Evolutionary conservation across 208 protist species (phyloP).

Genomic region (Acanthamoeba triangularis): DNA sequence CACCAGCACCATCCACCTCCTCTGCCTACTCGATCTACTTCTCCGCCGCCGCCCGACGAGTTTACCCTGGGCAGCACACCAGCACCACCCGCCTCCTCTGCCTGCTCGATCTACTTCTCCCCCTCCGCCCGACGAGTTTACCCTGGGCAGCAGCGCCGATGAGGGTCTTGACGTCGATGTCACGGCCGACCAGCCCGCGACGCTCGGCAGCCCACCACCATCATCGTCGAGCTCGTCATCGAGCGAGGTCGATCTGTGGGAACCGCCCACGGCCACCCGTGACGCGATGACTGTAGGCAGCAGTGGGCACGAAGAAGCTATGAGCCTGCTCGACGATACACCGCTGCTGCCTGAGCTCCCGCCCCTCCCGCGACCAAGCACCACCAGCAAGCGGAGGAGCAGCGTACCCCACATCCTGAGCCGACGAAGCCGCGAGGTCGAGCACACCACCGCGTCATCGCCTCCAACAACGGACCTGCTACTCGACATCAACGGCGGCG

Average conservation of each 20-base stretch:
- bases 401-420: conserved; percentile 6
- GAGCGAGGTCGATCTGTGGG: too few species aligned
- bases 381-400: neutral
- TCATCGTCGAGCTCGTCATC: neutral
- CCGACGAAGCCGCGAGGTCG: neutral
- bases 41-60: neutral
- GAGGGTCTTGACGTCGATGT: neutral
- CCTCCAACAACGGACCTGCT: neutral
- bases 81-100: neutral
- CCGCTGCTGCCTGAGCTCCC: conserved; percentile 35
- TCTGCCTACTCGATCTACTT: neutral
- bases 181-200: neutral
- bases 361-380: neutral
- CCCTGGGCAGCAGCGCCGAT: neutral
- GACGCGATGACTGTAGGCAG: too few species aligned
- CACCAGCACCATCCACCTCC: neutral
- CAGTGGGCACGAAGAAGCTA: neutral
- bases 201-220: neutral
- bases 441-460: neutral
- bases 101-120: neutral
- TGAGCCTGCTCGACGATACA: conserved; percentile 40
- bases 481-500: neutral
- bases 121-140: neutral
- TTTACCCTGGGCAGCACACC: neutral
- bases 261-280: too few species aligned